phyloP scores from a whole-genome alignment of 2,329 filamentous ascomycete species.

The Fusarium solani-melongenae region DNA sequence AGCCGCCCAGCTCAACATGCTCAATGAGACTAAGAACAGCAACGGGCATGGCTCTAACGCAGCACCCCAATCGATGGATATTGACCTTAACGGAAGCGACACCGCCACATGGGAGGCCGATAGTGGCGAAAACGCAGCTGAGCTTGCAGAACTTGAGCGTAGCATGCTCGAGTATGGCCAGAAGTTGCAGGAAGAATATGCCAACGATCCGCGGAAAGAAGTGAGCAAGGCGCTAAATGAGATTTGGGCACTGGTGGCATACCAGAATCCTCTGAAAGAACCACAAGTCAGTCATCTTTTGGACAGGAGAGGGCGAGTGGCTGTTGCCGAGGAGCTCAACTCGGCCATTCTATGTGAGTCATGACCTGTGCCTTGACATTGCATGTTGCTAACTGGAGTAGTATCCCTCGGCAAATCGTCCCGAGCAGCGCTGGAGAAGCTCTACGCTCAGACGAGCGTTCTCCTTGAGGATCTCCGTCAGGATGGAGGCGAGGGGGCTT shows the following conservation, averaged over 20 bases:
- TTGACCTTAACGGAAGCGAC: slow-evolving; percentile 62
- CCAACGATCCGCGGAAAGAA: slow-evolving; percentile 74
- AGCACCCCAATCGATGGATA: slow-evolving; percentile 64
- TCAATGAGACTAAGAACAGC: slow-evolving; percentile 56
- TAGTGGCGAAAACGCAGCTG: slow-evolving; percentile 50
- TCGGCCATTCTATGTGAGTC: slow-evolving; percentile 87
- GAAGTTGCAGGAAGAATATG: slow-evolving; percentile 81
- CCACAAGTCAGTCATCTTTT: slow-evolving; percentile 80
- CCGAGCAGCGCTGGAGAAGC: slow-evolving; percentile 82
- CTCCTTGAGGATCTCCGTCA: slow-evolving; percentile 85
- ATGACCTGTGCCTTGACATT: not conserved
- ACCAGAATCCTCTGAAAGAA: slow-evolving; percentile 81
- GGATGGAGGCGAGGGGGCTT: slow-evolving; percentile 83
- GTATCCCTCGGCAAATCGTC: slow-evolving; percentile 92
- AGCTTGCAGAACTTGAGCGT: slow-evolving; percentile 64
- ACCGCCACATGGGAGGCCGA: slow-evolving; percentile 60
- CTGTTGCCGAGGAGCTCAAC: slow-evolving; percentile 93
- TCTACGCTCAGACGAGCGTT: slow-evolving; percentile 88
- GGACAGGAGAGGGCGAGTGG: slow-evolving; percentile 77
- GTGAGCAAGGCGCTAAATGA: slow-evolving; percentile 80
- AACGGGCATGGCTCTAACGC: slow-evolving; percentile 54
- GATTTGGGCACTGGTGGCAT: slow-evolving; percentile 90
- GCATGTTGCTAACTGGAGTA: slow-evolving; percentile 52
- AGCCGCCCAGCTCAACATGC: slow-evolving; percentile 72
- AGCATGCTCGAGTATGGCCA: slow-evolving; percentile 84